phyloP scores from a whole-genome alignment of 1,139 yeast genomes.

The Pichia sp. region DNA sequence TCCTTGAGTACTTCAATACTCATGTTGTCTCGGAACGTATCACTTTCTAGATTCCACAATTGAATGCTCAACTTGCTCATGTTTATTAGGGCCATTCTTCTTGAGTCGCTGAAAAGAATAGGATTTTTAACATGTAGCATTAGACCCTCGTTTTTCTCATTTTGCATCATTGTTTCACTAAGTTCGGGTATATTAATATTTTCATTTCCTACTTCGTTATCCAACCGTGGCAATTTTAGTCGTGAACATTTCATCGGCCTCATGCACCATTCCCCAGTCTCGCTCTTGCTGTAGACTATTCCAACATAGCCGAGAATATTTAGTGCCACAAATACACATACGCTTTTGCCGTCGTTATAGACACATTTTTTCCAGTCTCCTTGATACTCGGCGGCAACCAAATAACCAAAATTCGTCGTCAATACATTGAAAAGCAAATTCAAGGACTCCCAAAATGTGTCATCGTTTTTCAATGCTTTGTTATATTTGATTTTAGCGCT shows the following conservation, averaged over 20 bases:
- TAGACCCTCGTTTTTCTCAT: background rate
- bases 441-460: slow-evolving; percentile 17
- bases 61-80: slow-evolving; percentile 19
- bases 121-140: slow-evolving; percentile 15
- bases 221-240: background rate
- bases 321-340: slow-evolving; percentile 20
- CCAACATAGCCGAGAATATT: slow-evolving; percentile 25
- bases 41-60: slow-evolving; percentile 21
- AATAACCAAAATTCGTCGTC: slow-evolving; percentile 18
- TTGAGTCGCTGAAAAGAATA: slow-evolving; percentile 19
- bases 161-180: background rate
- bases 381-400: slow-evolving; percentile 9
- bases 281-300: slow-evolving; percentile 9
- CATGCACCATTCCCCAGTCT: slow-evolving; percentile 14
- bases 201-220: slow-evolving; percentile 4
- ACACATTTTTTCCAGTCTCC: slow-evolving; percentile 8
- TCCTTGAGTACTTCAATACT: slow-evolving; percentile 15
- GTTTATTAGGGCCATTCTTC: slow-evolving; percentile 22
- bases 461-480: background rate
- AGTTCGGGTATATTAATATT: background rate
- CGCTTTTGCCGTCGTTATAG: slow-evolving; percentile 1
- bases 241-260: slow-evolving; percentile 16
- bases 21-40: slow-evolving; percentile 12
- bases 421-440: slow-evolving; percentile 23
- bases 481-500: background rate